phyloP scores from a whole-genome alignment of 306 rosid genomes.

The Mimosa bimucronata region DNA sequence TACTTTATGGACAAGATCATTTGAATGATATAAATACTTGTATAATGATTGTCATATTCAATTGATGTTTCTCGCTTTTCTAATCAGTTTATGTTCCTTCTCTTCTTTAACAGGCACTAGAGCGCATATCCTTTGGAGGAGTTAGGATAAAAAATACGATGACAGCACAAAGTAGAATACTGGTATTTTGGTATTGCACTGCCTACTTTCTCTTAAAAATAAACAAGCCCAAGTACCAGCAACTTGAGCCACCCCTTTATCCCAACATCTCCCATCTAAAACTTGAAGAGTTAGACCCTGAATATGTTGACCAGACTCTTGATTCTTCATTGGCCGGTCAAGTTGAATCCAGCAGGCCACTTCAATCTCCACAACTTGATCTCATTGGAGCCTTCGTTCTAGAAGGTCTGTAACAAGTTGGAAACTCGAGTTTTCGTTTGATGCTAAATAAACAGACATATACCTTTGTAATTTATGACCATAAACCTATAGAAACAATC shows the following conservation, averaged over 20 bases:
- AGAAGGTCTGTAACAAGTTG: conserved; percentile 86
- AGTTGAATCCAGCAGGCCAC: conserved; percentile 47
- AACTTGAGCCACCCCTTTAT: conserved; percentile 54
- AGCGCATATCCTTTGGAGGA: conserved; percentile 74
- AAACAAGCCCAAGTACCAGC: conserved; percentile 88
- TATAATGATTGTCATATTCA: background rate
- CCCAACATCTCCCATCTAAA: conserved; percentile 41
- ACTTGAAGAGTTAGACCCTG: conserved; percentile 45
- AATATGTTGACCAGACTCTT: conserved; percentile 47
- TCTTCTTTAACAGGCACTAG: conserved; percentile 66
- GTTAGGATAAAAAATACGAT: conserved; percentile 71
- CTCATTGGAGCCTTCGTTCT: conserved; percentile 74
- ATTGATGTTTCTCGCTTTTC: conserved; percentile 15
- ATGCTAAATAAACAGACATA: no score
- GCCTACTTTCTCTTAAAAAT: conserved; percentile 86
- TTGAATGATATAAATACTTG: no score
- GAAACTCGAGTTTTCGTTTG: conserved; percentile 47
- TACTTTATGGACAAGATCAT: conserved; percentile 22
- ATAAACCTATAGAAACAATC: conserved; percentile 39
- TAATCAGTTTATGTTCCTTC: conserved; percentile 26
- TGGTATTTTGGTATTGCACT: conserved; percentile 79
- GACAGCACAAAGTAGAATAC: conserved; percentile 82
- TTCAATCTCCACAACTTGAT: conserved; percentile 57
- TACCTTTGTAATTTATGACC: conserved; percentile 58
- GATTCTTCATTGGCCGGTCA: conserved; percentile 49